Conservation (phyloP, 768 basidiomycete genomes). For the Boletales sp. region DNA sequence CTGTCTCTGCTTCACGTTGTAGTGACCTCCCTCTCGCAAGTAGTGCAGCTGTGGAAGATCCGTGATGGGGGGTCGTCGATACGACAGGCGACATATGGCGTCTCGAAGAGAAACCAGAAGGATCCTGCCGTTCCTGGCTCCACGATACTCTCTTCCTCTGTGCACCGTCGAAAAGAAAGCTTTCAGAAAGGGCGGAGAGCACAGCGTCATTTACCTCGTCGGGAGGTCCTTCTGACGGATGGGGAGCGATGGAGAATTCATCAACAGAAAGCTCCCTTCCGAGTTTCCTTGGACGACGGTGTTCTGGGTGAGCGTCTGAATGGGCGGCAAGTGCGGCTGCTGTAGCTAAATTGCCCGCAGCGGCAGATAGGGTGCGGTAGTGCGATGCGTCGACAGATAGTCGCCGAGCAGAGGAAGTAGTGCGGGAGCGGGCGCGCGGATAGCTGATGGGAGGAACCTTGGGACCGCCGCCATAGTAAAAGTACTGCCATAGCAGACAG, state of each 20-base stretch:
- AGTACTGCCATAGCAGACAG: slow-evolving; percentile 71
- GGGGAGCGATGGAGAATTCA: slow-evolving; percentile 10
- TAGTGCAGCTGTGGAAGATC: slow-evolving; percentile 18
- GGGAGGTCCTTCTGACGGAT: slow-evolving; percentile 22
- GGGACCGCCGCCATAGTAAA: slow-evolving; percentile 58
- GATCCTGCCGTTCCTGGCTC: slow-evolving; percentile 68
- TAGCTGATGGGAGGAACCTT: slow-evolving; percentile 35
- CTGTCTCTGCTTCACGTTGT: slow-evolving; percentile 35
- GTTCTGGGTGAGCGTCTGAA: slow-evolving; percentile 44
- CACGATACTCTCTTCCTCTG: slow-evolving; percentile 60
- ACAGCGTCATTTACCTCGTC: slow-evolving; percentile 51
- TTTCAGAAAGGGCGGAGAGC: slow-evolving; percentile 60
- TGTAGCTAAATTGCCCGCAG: slow-evolving; percentile 69
- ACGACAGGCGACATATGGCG: slow-evolving; percentile 33
- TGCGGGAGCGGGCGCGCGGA: slow-evolving; percentile 39
- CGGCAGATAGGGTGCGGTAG: slow-evolving; percentile 65
- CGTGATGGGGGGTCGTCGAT: slow-evolving; percentile 30
- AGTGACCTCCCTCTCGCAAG: slow-evolving; percentile 44
- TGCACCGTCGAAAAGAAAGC: slow-evolving; percentile 72
- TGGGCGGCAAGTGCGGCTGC: slow-evolving; percentile 69
- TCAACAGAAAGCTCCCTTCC: slow-evolving; percentile 22
- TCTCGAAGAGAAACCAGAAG: slow-evolving; percentile 40
- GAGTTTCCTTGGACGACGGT: slow-evolving; percentile 30
- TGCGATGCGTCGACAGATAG: slow-evolving; percentile 54
- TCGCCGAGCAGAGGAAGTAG: slow-evolving; percentile 43